Evolutionary conservation across 208 protist species (phyloP).

Genomic region (Wallacemonas sp.): DNA sequence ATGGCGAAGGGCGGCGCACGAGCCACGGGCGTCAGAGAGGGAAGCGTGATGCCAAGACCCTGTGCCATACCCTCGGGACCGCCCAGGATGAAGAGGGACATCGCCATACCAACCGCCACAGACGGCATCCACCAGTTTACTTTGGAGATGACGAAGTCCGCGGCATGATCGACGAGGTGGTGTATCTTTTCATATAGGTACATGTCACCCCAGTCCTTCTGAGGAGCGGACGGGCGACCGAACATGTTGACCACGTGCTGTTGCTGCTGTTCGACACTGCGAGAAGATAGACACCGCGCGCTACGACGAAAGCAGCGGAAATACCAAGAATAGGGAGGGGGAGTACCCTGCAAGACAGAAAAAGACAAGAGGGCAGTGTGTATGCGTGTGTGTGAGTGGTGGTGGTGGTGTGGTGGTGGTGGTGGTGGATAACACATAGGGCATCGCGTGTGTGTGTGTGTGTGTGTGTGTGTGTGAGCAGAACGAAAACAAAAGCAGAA

Average conservation of each 20-base stretch:
- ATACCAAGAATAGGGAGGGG: no score
- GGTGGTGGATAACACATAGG: no score
- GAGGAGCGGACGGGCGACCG: slow-evolving; percentile 53
- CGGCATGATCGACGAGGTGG: slow-evolving; percentile 77
- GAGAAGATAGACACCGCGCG: no score
- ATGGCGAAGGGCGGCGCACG: slow-evolving; percentile 57
- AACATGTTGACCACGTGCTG: slow-evolving; percentile 41
- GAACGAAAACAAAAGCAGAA: no score
- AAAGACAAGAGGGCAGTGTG: no score
- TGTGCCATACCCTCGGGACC: slow-evolving; percentile 58
- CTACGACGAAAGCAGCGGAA: no score
- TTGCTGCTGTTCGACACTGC: no score
- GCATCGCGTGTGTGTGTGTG: no score
- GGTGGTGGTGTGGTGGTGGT: no score
- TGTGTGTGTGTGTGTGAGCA: no score
- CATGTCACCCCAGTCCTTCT: slow-evolving; percentile 81
- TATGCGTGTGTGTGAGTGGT: no score
- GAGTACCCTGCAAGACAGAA: no score
- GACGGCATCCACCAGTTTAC: slow-evolving; percentile 84
- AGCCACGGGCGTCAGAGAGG: slow-evolving; percentile 46
- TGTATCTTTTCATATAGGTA: slow-evolving; percentile 87
- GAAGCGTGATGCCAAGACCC: slow-evolving; percentile 42
- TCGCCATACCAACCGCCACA: slow-evolving; percentile 63
- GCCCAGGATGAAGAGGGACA: slow-evolving; percentile 73
- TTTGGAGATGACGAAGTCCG: slow-evolving; percentile 75